phyloP scores from a whole-genome alignment of 768 basidiomycete species.

The Hysterangium stoloniferum region DNA sequence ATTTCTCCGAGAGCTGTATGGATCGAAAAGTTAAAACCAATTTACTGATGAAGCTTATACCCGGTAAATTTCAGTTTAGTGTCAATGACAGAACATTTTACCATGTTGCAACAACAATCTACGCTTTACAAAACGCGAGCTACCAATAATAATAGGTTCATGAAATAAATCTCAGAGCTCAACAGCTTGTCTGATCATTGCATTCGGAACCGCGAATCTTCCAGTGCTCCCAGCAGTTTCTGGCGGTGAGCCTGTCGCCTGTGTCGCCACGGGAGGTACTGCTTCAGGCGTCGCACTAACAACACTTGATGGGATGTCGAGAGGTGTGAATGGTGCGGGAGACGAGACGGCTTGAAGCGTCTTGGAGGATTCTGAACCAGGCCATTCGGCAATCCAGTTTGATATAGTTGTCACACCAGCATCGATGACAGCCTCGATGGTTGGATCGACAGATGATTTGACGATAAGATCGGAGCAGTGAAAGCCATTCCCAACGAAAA shows the following conservation, averaged over 20 bases:
- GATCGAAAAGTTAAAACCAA: too few relatives aligned
- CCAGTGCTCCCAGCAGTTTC: not conserved
- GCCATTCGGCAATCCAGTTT: slow-evolving; percentile 45
- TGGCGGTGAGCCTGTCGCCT: slow-evolving; percentile 2
- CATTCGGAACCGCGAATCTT: slow-evolving; percentile 2
- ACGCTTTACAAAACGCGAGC: too few relatives aligned
- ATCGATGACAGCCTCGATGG: slow-evolving; percentile 45
- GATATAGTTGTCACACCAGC: slow-evolving; percentile 46
- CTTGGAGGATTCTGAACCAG: not conserved
- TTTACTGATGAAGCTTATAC: too few relatives aligned
- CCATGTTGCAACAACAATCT: too few relatives aligned
- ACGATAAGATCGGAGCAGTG: slow-evolving; percentile 54
- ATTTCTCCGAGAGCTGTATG: too few relatives aligned
- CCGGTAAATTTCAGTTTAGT: too few relatives aligned
- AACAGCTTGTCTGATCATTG: slow-evolving; percentile 1
- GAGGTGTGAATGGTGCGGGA: slow-evolving; percentile 1
- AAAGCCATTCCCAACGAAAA: slow-evolving; percentile 54
- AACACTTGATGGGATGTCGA: not conserved
- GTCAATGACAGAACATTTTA: too few relatives aligned
- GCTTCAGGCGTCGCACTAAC: slow-evolving; percentile 3
- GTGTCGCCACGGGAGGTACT: slow-evolving; percentile 5
- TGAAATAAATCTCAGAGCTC: not conserved
- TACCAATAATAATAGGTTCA: too few relatives aligned
- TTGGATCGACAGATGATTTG: slow-evolving; percentile 39
- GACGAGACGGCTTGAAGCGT: not conserved